Percentiles rank a stretch among this genome's conserved stretches.
These are phyloP conservation scores for Fusarium goolgardi DNA, from an alignment of 2,329 filamentous ascomycete genomes.

Conservation along the genomic window DNA sequence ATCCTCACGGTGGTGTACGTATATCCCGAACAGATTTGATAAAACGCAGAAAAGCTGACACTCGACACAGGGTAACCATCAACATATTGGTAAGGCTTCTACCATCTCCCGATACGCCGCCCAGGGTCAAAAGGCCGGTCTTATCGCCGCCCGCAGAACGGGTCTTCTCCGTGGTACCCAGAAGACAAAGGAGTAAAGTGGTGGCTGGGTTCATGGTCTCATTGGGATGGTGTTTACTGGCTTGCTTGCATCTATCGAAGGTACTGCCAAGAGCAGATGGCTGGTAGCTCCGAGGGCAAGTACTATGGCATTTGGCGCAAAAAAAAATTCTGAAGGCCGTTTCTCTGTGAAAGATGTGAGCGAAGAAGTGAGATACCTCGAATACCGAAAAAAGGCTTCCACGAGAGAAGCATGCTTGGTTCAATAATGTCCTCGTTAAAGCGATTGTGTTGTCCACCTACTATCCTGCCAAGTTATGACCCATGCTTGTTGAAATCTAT, in stretches of 20 bases:
- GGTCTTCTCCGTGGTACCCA: conserved; percentile 99
- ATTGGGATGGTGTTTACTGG: conserved; percentile 74
- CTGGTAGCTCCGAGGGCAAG: conserved; percentile 62
- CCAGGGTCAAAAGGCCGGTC: conserved; percentile 99
- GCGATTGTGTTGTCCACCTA: conserved; percentile 9
- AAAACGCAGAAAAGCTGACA: conserved; percentile 53
- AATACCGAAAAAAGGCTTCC: conserved; percentile 42
- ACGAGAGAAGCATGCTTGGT: conserved; percentile 41
- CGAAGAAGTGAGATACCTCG: conserved; percentile 46
- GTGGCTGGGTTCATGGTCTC: conserved; percentile 63
- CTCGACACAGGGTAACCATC: conserved; percentile 88
- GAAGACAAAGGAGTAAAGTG: conserved; percentile 95
- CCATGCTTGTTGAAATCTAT: not conserved
- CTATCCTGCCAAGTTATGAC: not conserved
- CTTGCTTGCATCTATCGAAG: conserved; percentile 70
- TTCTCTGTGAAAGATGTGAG: conserved; percentile 47
- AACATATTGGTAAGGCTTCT: conserved; percentile 99
- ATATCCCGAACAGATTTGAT: conserved; percentile 18
- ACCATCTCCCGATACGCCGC: conserved; percentile 98
- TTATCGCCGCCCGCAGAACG: conserved; percentile 99
- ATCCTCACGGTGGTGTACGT: conserved; percentile 92
- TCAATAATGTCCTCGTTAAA: conserved; percentile 36
- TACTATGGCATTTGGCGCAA: conserved; percentile 63
- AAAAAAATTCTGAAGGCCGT: conserved; percentile 49
- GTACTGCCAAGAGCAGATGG: conserved; percentile 61